These are phyloP conservation scores for Hypoxylon fuscum DNA, from an alignment of 495 filamentous ascomycete genomes.

Conservation along the genomic window DNA sequence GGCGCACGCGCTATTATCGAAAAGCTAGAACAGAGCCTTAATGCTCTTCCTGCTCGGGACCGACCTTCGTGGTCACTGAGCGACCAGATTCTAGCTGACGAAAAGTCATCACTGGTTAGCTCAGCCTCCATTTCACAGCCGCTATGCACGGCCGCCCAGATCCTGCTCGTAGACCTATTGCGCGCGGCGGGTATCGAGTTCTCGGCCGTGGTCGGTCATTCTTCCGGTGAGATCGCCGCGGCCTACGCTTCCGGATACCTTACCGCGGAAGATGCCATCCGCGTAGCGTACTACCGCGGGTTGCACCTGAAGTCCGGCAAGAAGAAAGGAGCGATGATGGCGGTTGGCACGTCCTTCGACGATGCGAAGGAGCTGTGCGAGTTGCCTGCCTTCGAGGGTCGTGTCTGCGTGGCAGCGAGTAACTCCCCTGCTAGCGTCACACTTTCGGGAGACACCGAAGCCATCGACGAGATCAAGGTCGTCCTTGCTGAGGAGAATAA, in stretches of 20 bases:
- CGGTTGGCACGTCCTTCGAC: conserved; percentile 51
- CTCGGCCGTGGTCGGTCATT: conserved; percentile 64
- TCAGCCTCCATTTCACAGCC: conserved; percentile 57
- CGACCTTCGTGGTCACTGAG: background rate
- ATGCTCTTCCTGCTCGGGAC: background rate
- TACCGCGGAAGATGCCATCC: conserved; percentile 52
- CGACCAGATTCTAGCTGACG: too few species aligned
- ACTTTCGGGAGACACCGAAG: too few species aligned
- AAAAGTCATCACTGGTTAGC: too few species aligned
- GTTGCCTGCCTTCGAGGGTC: conserved; percentile 43
- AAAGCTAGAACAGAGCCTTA: background rate
- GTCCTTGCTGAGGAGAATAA: conserved; percentile 55
- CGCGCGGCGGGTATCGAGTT: conserved; percentile 50
- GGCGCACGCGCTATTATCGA: background rate
- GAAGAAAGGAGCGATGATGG: conserved; percentile 68
- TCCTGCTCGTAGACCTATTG: conserved; percentile 60
- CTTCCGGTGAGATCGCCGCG: conserved; percentile 67
- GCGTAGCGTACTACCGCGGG: conserved; percentile 63
- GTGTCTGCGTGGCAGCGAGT: conserved; percentile 51
- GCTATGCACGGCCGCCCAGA: conserved; percentile 58
- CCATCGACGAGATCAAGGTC: too few species aligned
- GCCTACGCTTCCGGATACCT: conserved; percentile 56
- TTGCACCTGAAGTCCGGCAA: too few species aligned
- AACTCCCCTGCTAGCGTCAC: conserved; percentile 60
- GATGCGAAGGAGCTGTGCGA: conserved; percentile 52